phyloP scores from a whole-genome alignment of 1,284 basidiomycete genomes.

The Pseudozyma hubeiensis region DNA sequence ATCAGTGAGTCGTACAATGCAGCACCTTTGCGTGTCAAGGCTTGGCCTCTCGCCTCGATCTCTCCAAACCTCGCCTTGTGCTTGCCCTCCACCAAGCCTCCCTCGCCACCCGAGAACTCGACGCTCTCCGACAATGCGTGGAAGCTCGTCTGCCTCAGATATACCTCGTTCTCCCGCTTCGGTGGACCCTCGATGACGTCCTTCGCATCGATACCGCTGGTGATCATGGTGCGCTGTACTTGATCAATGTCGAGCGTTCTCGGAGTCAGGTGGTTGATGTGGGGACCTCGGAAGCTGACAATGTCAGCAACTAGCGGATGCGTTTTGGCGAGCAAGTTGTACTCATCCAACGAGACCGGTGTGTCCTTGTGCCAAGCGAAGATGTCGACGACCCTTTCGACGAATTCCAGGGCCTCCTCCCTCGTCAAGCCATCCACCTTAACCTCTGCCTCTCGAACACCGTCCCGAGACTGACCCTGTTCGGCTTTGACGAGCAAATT shows the following conservation, averaged over 20 bases:
- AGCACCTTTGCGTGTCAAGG: constrained; percentile 69
- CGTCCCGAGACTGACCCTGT: constrained; percentile 3
- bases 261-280: constrained; percentile 72
- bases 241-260: constrained; percentile 70
- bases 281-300: constrained; percentile 70
- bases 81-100: constrained; percentile 44
- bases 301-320: constrained; percentile 70
- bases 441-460: constrained; percentile 44
- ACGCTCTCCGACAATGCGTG: constrained; percentile 70
- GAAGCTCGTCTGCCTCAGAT: constrained; percentile 70
- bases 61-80: constrained; percentile 71
- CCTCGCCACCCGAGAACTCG: constrained; percentile 56
- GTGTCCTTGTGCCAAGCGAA: constrained; percentile 70
- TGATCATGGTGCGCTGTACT: constrained; percentile 69
- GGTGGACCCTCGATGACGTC: constrained; percentile 70
- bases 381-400: constrained; percentile 68
- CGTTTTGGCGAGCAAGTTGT: constrained; percentile 64
- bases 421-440: constrained; percentile 6
- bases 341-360: constrained; percentile 64
- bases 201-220: constrained; percentile 69
- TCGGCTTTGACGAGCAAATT: constrained; percentile 67
- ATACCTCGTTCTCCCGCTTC: constrained; percentile 66
- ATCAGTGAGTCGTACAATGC: constrained; percentile 34
- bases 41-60: constrained; percentile 70
- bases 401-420: constrained; percentile 54